Evolutionary conservation across 2,329 filamentous ascomycete genomes (phyloP).

Genomic region (Talaromyces islandicus): DNA sequence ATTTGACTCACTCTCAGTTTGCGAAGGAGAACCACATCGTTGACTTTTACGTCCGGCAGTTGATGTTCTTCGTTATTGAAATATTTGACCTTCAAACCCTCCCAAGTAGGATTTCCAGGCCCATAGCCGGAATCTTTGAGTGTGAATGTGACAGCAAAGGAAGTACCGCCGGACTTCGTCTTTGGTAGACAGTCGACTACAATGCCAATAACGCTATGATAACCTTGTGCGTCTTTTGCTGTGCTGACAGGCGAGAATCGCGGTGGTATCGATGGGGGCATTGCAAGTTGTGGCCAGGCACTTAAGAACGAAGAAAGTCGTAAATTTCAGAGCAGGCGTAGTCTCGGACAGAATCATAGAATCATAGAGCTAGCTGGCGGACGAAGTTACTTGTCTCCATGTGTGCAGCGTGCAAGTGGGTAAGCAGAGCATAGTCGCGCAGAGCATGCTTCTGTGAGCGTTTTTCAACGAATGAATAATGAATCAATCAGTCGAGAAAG

Average conservation of each 20-base stretch:
- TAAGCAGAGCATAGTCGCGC: background rate
- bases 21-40: constrained; percentile 62
- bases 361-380: background rate
- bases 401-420: background rate
- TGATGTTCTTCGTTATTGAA: constrained; percentile 48
- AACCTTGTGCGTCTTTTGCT: constrained; percentile 32
- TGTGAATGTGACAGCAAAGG: constrained; percentile 57
- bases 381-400: background rate
- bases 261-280: constrained; percentile 27
- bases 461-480: too few relatives aligned
- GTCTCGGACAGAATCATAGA: background rate
- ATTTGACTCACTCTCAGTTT: constrained; percentile 46
- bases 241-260: constrained; percentile 43
- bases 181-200: constrained; percentile 60
- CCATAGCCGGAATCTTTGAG: constrained; percentile 54
- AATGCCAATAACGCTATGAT: constrained; percentile 61
- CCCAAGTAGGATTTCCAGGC: constrained; percentile 29
- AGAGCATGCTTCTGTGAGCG: background rate
- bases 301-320: background rate
- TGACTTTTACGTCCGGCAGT: constrained; percentile 42
- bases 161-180: constrained; percentile 45
- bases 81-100: constrained; percentile 49
- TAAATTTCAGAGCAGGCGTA: background rate
- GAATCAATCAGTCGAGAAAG: too few relatives aligned
- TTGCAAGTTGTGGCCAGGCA: background rate